Conservation (phyloP, 805 yeast species). For the Wickerhamiella sergipiensis region DNA sequence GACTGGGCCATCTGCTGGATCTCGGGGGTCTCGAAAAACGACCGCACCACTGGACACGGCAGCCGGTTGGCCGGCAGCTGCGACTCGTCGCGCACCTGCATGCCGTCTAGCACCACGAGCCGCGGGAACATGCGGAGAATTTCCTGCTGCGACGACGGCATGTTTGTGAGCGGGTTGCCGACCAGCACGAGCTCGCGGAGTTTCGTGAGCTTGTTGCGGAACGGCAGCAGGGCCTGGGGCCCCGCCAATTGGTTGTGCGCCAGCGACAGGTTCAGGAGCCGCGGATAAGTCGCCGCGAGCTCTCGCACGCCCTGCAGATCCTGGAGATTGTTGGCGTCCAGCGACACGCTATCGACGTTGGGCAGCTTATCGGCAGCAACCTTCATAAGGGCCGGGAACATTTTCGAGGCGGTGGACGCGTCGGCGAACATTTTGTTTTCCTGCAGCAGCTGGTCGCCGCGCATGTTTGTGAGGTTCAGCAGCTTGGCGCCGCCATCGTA, state of each 20-base stretch:
- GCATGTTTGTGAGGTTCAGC: constrained; percentile 54
- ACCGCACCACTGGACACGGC: constrained; percentile 34
- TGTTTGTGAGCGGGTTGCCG: constrained; percentile 56
- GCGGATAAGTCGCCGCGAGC: constrained; percentile 62
- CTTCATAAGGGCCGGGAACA: constrained; percentile 82
- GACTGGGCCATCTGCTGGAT: constrained; percentile 59
- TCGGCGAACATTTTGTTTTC: constrained; percentile 53
- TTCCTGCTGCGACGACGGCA: constrained; percentile 37
- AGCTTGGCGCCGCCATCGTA: constrained; percentile 52
- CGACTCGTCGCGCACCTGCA: constrained; percentile 58
- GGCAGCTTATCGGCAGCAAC: constrained; percentile 45
- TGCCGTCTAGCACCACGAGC: constrained; percentile 64
- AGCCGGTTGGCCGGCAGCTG: constrained; percentile 29
- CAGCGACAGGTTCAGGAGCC: constrained; percentile 62
- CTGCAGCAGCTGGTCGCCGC: constrained; percentile 46
- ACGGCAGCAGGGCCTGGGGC: constrained; percentile 48
- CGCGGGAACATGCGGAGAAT: constrained; percentile 67
- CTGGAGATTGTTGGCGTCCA: constrained; percentile 37
- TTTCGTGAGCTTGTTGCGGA: constrained; percentile 61
- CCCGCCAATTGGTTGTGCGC: constrained; percentile 57
- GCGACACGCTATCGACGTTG: constrained; percentile 48
- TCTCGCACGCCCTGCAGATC: constrained; percentile 50
- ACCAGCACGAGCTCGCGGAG: constrained; percentile 65
- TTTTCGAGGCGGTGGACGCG: constrained; percentile 53
- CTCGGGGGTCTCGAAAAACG: constrained; percentile 70